Evolutionary conservation across 2,329 filamentous ascomycete species (phyloP).

Genomic region (Colletotrichum cordylinicola): DNA sequence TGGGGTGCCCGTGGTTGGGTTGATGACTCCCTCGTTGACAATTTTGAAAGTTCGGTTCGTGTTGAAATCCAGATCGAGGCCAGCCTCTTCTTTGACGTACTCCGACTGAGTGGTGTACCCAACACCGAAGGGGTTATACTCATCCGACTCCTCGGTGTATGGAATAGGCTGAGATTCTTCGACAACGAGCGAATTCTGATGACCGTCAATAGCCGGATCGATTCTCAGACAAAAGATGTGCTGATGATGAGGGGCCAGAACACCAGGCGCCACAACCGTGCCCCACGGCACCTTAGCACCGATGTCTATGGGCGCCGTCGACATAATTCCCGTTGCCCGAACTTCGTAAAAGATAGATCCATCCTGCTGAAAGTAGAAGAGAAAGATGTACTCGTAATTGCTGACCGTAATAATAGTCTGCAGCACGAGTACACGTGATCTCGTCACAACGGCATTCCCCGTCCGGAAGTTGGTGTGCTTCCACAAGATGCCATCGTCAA

Average conservation of each 20-base stretch:
- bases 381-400: slow-evolving; percentile 66
- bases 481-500: slow-evolving; percentile 63
- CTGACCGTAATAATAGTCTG: slow-evolving; percentile 70
- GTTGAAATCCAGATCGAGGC: slow-evolving; percentile 55
- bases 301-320: slow-evolving; percentile 51
- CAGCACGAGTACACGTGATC: slow-evolving; percentile 64
- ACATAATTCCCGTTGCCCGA: slow-evolving; percentile 48
- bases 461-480: slow-evolving; percentile 71
- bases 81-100: slow-evolving; percentile 45
- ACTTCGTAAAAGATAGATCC: slow-evolving; percentile 45
- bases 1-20: slow-evolving; percentile 47
- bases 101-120: slow-evolving; percentile 49
- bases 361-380: slow-evolving; percentile 57
- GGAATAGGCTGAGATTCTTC: slow-evolving; percentile 49
- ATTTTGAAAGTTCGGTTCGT: slow-evolving; percentile 56
- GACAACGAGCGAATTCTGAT: slow-evolving; percentile 55
- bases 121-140: slow-evolving; percentile 57
- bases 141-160: slow-evolving; percentile 25
- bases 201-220: slow-evolving; percentile 65
- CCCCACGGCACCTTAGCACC: slow-evolving; percentile 61
- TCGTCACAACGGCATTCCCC: slow-evolving; percentile 60
- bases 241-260: slow-evolving; percentile 71
- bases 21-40: slow-evolving; percentile 47
- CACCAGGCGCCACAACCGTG: slow-evolving; percentile 68
- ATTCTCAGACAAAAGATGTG: slow-evolving; percentile 71